phyloP scores from a whole-genome alignment of 2,329 filamentous ascomycete species.

The Colletotrichum incanum region DNA sequence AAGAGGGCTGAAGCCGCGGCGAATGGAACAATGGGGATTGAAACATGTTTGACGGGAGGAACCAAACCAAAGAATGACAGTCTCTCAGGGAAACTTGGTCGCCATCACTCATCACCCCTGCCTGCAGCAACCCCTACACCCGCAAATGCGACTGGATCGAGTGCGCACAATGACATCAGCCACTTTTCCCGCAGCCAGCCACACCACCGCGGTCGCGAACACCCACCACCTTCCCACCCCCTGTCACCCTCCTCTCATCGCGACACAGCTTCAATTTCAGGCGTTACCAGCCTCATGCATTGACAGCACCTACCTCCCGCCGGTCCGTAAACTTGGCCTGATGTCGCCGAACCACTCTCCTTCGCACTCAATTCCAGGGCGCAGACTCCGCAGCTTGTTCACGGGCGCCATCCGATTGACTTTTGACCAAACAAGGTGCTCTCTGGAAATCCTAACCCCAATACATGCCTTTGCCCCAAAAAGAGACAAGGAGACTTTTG shows the following conservation, averaged over 20 bases:
- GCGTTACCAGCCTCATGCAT: neutral
- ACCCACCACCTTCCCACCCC: neutral
- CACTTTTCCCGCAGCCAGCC: neutral
- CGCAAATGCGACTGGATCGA: neutral
- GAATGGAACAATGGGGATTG: too few species aligned
- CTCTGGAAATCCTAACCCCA: constrained; percentile 1
- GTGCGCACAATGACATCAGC: constrained; percentile 18
- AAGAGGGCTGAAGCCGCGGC: neutral
- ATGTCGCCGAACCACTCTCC: neutral
- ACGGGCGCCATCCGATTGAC: neutral
- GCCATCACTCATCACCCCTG: neutral
- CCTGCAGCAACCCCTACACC: neutral
- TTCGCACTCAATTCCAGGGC: neutral
- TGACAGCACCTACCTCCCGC: constrained; percentile 3
- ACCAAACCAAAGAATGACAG: neutral
- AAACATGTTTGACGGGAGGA: neutral
- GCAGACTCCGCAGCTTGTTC: neutral
- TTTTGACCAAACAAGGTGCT: neutral
- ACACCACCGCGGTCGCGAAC: neutral
- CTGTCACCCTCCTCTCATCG: neutral
- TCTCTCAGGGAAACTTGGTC: too few species aligned
- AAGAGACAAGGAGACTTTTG: neutral
- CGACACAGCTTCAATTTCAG: constrained; percentile 6
- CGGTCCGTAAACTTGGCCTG: neutral
- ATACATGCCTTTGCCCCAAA: too few species aligned